Evolutionary conservation across 345 rosid species (phyloP).

Genomic region (Reutealis trisperma): DNA sequence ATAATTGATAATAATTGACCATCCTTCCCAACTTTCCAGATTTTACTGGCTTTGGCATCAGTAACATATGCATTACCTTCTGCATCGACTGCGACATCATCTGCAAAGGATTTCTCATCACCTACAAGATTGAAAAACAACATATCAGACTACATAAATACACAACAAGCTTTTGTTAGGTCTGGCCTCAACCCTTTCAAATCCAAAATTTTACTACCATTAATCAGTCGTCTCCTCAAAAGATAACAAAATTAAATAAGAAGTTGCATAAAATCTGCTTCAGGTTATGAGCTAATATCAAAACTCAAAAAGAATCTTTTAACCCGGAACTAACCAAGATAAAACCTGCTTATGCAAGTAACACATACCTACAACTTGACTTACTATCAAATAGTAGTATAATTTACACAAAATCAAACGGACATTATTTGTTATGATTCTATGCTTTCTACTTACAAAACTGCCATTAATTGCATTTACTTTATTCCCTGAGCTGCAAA

Average conservation of each 20-base stretch:
- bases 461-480: too few species aligned
- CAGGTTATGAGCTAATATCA: neutral
- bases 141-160: neutral
- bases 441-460: too few species aligned
- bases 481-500: too few species aligned
- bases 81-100: conserved; percentile 74
- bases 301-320: too few species aligned
- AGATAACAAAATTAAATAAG: neutral
- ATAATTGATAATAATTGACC: conserved; percentile 61
- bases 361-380: too few species aligned
- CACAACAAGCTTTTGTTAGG: neutral
- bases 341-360: too few species aligned
- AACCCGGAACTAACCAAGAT: too few species aligned
- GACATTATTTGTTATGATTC: too few species aligned
- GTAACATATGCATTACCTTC: conserved; percentile 81
- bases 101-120: conserved; percentile 70
- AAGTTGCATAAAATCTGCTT: neutral
- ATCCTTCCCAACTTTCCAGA: conserved; percentile 68
- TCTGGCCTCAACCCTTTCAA: neutral
- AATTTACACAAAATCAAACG: too few species aligned
- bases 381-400: too few species aligned
- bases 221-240: neutral
- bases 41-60: conserved; percentile 57
- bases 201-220: neutral
- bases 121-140: conserved; percentile 29